These are phyloP conservation scores for Blastocystis sp. DNA, from an alignment of 352 stramenopile species.

Conservation along the genomic window DNA sequence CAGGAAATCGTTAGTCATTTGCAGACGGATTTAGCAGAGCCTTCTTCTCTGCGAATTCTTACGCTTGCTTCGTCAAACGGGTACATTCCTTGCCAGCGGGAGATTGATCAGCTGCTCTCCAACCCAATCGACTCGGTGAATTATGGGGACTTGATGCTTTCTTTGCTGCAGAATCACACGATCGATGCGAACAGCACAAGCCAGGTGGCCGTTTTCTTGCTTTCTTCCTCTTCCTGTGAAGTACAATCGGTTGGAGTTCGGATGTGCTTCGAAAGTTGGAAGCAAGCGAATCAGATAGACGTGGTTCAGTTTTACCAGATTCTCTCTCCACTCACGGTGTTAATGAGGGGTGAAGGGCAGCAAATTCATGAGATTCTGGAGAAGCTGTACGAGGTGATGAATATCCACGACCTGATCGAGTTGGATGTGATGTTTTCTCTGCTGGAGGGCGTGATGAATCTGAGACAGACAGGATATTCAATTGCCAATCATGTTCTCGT, in stretches of 20 bases:
- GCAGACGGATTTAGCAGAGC: neutral
- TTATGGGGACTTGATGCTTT: neutral
- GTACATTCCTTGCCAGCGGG: too few species aligned
- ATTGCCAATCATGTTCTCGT: neutral
- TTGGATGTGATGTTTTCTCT: neutral
- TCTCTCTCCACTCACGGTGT: neutral
- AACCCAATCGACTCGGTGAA: neutral
- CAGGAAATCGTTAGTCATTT: too few species aligned
- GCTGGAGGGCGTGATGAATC: neutral
- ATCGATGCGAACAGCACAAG: neutral
- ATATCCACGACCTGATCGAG: neutral
- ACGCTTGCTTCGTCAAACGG: neutral
- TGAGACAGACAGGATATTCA: neutral
- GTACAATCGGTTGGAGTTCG: neutral
- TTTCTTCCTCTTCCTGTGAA: neutral
- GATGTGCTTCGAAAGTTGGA: neutral
- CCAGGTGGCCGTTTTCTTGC: neutral
- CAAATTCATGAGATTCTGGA: neutral
- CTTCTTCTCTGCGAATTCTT: neutral
- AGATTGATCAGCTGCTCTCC: neutral
- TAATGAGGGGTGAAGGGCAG: neutral
- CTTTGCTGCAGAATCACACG: neutral
- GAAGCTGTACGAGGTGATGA: neutral
- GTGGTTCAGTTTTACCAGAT: neutral
- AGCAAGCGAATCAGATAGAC: neutral